These are phyloP conservation scores for Kodamaea jinghongensis DNA, from an alignment of 805 yeast species.

Conservation along the genomic window DNA sequence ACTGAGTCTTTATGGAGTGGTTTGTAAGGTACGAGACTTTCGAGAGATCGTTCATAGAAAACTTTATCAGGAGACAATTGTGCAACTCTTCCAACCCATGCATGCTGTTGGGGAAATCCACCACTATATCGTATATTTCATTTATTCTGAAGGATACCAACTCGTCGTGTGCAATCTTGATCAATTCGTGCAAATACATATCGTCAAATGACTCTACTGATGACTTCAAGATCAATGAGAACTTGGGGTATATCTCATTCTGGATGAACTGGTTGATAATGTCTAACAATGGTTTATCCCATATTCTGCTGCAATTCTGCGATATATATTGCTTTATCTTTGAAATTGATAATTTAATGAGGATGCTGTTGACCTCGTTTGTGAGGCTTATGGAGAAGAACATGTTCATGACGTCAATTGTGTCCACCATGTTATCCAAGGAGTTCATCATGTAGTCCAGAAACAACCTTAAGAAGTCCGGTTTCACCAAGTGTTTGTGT, in stretches of 20 bases:
- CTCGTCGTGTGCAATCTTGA: constrained; percentile 38
- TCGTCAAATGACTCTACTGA: constrained; percentile 11
- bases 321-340: constrained; percentile 33
- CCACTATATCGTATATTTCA: constrained; percentile 60
- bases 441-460: constrained; percentile 8
- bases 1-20: constrained; percentile 21
- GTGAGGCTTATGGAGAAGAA: constrained; percentile 20
- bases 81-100: constrained; percentile 59
- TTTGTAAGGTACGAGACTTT: constrained; percentile 15
- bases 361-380: constrained; percentile 22
- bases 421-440: constrained; percentile 2
- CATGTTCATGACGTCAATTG: constrained; percentile 4
- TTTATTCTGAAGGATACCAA: constrained; percentile 46
- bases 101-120: constrained; percentile 49
- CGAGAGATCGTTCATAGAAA: constrained; percentile 8
- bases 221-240: constrained; percentile 16
- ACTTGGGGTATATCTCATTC: constrained; percentile 37
- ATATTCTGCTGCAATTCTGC: constrained; percentile 28
- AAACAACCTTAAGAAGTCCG: constrained; percentile 6
- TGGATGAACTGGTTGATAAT: constrained; percentile 38
- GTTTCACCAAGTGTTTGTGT: constrained; percentile 9
- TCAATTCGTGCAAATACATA: constrained; percentile 24
- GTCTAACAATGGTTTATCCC: constrained; percentile 38
- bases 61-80: constrained; percentile 41
- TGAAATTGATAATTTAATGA: constrained; percentile 37